Evolutionary conservation across 1,139 yeast genomes (phyloP).

Genomic region (Candida sp.): DNA sequence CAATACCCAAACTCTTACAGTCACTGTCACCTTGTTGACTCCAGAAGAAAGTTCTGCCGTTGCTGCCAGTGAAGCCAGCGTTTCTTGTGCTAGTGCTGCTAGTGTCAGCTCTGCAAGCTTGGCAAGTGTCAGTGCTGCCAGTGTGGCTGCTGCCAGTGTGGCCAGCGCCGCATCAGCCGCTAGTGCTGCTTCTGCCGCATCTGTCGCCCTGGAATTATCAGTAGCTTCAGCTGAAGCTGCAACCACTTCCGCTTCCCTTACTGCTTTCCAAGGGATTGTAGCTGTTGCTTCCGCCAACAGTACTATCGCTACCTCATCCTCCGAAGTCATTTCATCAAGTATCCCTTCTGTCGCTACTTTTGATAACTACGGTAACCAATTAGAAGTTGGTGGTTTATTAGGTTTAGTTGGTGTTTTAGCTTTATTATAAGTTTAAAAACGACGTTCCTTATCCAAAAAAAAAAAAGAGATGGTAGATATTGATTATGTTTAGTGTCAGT

Average conservation of each 20-base stretch:
- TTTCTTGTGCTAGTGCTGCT: slow-evolving; percentile 13
- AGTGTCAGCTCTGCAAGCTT: slow-evolving; percentile 12
- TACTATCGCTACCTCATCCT: slow-evolving; percentile 11
- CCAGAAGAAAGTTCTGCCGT: slow-evolving; percentile 37
- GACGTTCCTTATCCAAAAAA: no score
- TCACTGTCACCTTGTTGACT: slow-evolving; percentile 41
- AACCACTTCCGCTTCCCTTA: slow-evolving; percentile 19
- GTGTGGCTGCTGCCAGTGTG: slow-evolving; percentile 12
- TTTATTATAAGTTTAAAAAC: slow-evolving; percentile 29
- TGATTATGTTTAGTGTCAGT: no score
- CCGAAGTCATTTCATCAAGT: slow-evolving; percentile 10
- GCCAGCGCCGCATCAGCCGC: slow-evolving; percentile 17
- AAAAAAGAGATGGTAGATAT: no score
- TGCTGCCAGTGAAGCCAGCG: slow-evolving; percentile 15
- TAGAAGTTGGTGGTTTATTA: slow-evolving; percentile 30
- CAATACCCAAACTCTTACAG: slow-evolving; percentile 34
- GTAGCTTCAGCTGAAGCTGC: slow-evolving; percentile 13
- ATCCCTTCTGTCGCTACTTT: slow-evolving; percentile 8
- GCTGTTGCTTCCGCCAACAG: slow-evolving; percentile 36
- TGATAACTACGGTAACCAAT: slow-evolving; percentile 22
- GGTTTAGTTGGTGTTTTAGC: slow-evolving; percentile 50
- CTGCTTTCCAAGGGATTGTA: slow-evolving; percentile 41
- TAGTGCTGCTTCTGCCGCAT: slow-evolving; percentile 7
- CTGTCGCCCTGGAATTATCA: slow-evolving; percentile 10
- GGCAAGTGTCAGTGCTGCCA: slow-evolving; percentile 15